Base-by-base conservation (phyloP, 2,329 filamentous ascomycete species). In the Gaeumannomyces tritici region DNA sequence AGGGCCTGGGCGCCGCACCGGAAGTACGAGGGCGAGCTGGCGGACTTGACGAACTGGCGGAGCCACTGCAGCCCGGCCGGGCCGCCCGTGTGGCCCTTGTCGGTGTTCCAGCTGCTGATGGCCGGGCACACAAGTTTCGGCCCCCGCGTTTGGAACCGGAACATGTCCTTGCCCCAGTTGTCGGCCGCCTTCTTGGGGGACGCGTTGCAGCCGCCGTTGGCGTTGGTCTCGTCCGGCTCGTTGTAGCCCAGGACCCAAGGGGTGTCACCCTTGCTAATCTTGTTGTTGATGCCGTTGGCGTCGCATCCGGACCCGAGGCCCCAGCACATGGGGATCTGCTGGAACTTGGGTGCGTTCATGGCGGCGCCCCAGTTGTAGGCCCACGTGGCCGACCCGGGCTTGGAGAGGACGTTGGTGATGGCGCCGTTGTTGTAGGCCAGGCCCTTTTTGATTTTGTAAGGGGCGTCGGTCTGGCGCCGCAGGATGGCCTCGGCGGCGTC, bases 221-320 rank as follows among this genome's bases (percentile, higher is more conserved):
- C 61, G 21, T 18, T 15, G 5, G 47, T 31, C 58, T 65, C 59
- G 59, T 66, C 65, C 35, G 65, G 65, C 63, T 66, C 65, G 57
- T 66, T 66, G 65, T 66, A 66, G n/a, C 63, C 63, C 26, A 64
- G 63, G 21, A 64, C 63, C 61, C 60, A 65, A 13, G 62, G 64
- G 11, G 62, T 63, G 47, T 65, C 62, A 29, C 62, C 63, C 28
- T 27, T 35, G 27, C n/a, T 24, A 57, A 65, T 61, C 57, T 57
- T 61, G 57, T 42, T 55, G 55, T 55, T n/a, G 55, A 64, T 55
- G 11, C 61, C 58, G 33, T 11, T 26, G 28, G 12, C 24, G 42
- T 64, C 59, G 24, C 59, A 61, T 15, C 42, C 26, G 24, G 28
- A 15, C 35, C 58, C 51, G 4, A 59, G 58, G 21, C 61, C 65